Evolutionary conservation across 2,329 filamentous ascomycete genomes (phyloP).

Genomic region (Scopulariopsis brevicaulis): DNA sequence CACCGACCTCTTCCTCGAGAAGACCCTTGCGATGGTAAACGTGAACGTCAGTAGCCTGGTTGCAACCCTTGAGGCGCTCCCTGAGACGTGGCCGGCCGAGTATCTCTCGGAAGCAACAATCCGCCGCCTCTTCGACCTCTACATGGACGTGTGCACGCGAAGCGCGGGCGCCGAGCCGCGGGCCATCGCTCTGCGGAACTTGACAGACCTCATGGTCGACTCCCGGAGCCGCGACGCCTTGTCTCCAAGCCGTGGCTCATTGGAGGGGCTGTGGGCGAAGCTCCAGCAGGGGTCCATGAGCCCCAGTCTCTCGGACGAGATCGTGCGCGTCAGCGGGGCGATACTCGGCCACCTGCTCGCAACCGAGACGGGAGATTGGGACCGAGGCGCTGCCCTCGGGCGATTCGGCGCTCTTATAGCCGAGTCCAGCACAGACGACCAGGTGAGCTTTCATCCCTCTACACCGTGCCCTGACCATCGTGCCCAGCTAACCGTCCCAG

Average conservation of each 20-base stretch:
- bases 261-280: conserved; percentile 23
- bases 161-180: conserved; percentile 32
- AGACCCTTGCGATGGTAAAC: not conserved
- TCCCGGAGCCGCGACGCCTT: conserved; percentile 13
- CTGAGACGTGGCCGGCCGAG: conserved; percentile 17
- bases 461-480: not conserved
- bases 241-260: conserved; percentile 14
- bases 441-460: conserved; percentile 18
- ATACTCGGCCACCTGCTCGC: conserved; percentile 24
- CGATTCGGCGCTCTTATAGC: conserved; percentile 39
- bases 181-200: conserved; percentile 31
- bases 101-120: conserved; percentile 13
- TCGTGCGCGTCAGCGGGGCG: conserved; percentile 34
- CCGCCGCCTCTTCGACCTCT: conserved; percentile 26
- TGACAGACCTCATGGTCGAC: conserved; percentile 31
- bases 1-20: conserved; percentile 4
- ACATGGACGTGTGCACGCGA: conserved; percentile 25
- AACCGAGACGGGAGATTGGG: conserved; percentile 3
- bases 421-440: conserved; percentile 33
- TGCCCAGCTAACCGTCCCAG: conserved; percentile 19
- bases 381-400: conserved; percentile 8
- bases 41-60: conserved; percentile 16
- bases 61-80: conserved; percentile 20
- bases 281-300: conserved; percentile 27
- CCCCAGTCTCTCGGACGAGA: conserved; percentile 35